Evolutionary conservation across 495 filamentous ascomycete genomes (phyloP), one percentile per base, ranked within the genome.

Genomic region (Trichocladium antarcticum): DNA sequence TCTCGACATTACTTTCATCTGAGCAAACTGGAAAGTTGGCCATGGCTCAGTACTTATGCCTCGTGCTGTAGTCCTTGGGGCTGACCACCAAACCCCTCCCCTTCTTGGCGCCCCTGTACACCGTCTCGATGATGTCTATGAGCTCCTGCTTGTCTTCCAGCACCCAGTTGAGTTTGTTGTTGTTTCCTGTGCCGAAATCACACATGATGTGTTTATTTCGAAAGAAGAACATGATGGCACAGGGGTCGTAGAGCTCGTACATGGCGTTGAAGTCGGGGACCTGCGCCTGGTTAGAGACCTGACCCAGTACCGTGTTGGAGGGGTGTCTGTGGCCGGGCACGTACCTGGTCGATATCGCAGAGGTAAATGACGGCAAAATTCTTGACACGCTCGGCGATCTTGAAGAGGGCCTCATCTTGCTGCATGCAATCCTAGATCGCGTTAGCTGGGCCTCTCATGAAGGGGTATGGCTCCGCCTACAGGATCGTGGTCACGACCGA

Each of bases 141-240:
- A 98, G 67, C 70, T 98, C 92, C 66, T 98, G 92, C 69, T 98
- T 97, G 62, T 98, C 92, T 68, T 97, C 92, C 47, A 96, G 67
- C 34, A 97, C 89, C 81, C 87, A 97, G 67, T 96, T 97, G 27
- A 64, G 58, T 65, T 94, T 95, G 68, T 98, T 97, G 66, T 98
- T 98, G 70, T 98, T 95, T 57, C 92, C 92, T 5, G 93, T 97
- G 11, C 92, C 90, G 54, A 95, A 92, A 80, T 96, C 92, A 64
- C 84, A 89, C 86, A 93, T 92, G 83, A 98, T 97, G 66, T 97
- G 89, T 67, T 96, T 97, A 64, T 97, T 97, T 40, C 92, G 78
- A 69, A 89, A 98, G 76, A 97, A 98, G 75, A 64, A 59, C 77
- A 84, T 84, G 50, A 84, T 77, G 6, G 80, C 81, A 69, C 80